These are phyloP conservation scores for Clonostachys rosea DNA, from an alignment of 2,329 filamentous ascomycete genomes.

Conservation along the genomic window DNA sequence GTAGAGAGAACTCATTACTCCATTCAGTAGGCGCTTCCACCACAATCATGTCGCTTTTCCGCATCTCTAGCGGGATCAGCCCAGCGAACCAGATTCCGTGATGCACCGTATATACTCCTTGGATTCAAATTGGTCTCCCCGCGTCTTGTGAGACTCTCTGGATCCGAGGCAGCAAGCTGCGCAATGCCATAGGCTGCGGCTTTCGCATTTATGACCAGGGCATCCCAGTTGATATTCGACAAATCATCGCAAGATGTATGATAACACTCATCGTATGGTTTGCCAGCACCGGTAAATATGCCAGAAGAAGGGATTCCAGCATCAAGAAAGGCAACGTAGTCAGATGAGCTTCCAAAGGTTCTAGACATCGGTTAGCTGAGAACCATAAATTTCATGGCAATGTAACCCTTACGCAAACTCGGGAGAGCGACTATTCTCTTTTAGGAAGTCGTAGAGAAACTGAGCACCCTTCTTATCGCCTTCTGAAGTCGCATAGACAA, in stretches of 20 bases:
- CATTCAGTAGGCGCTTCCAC: not conserved
- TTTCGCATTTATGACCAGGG: constrained; percentile 30
- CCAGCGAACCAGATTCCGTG: constrained; percentile 6
- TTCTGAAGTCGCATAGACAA: constrained; percentile 21
- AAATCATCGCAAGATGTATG: constrained; percentile 32
- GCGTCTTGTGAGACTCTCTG: constrained; percentile 1
- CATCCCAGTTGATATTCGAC: constrained; percentile 33
- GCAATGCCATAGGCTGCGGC: constrained; percentile 31
- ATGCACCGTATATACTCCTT: constrained; percentile 5
- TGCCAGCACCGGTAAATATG: constrained; percentile 27
- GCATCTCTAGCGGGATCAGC: not conserved
- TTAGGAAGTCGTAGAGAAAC: constrained; percentile 20
- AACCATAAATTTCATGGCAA: not conserved
- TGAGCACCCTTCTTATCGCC: constrained; percentile 20
- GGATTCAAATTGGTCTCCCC: constrained; percentile 11
- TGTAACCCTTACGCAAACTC: constrained; percentile 6
- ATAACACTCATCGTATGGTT: constrained; percentile 26
- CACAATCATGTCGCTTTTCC: constrained; percentile 4
- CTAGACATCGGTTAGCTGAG: too few relatives aligned
- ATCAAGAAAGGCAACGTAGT: constrained; percentile 29
- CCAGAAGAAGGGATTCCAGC: constrained; percentile 28
- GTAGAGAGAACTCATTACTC: too few relatives aligned
- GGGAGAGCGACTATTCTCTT: constrained; percentile 15
- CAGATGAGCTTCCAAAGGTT: constrained; percentile 24
- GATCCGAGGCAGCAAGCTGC: constrained; percentile 6